phyloP scores from a whole-genome alignment of 2,329 filamentous ascomycete species.

The Podosphaera fusca region DNA sequence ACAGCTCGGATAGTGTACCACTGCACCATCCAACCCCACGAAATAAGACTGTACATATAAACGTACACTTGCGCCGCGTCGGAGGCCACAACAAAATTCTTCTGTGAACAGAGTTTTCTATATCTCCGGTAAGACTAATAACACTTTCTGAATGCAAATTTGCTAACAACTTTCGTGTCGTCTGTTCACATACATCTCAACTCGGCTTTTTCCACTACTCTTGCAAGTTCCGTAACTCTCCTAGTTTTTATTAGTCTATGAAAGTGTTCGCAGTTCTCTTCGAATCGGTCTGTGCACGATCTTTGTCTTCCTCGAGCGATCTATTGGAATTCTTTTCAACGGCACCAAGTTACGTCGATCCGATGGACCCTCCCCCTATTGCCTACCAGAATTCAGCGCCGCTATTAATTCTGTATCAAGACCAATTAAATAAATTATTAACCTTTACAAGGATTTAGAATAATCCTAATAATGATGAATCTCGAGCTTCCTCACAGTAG shows the following conservation, averaged over 20 bases:
- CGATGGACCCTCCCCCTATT: background rate
- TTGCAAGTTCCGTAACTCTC: too few species aligned
- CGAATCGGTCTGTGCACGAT: background rate
- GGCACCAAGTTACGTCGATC: background rate
- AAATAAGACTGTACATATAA: too few species aligned
- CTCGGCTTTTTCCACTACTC: too few species aligned
- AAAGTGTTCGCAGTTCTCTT: background rate
- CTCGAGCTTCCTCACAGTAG: background rate
- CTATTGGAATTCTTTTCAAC: background rate
- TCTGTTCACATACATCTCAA: too few species aligned
- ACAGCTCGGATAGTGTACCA: too few species aligned
- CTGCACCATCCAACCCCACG: too few species aligned
- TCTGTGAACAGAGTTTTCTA: too few species aligned
- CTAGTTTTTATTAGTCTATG: background rate
- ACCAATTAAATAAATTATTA: background rate
- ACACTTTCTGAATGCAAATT: too few species aligned
- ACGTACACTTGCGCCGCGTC: too few species aligned
- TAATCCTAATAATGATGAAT: background rate
- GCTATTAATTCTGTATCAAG: background rate
- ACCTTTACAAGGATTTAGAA: background rate
- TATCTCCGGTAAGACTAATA: too few species aligned
- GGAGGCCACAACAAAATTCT: too few species aligned
- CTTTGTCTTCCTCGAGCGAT: background rate
- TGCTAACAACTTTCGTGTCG: too few species aligned
- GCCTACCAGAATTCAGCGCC: background rate